A percentile compares a stretch with the other conserved stretches of the same genome.
Evolutionary conservation across 2,329 filamentous ascomycete genomes (phyloP).

Genomic region (Nothomitra cinnamomea): DNA sequence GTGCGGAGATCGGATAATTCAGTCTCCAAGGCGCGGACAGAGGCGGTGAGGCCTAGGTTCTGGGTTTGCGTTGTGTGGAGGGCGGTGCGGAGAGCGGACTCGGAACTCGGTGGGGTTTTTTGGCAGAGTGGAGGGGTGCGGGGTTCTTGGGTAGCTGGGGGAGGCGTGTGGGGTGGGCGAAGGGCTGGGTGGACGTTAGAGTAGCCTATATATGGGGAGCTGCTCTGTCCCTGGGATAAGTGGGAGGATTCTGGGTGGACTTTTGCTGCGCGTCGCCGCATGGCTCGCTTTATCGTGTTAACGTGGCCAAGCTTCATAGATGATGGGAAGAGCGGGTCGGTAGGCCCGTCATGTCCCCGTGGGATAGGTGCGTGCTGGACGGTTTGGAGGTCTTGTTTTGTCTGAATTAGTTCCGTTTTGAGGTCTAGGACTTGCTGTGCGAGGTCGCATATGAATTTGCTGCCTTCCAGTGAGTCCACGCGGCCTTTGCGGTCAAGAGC

Average conservation of each 20-base stretch:
- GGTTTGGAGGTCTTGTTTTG: background rate
- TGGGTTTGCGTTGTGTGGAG: too few relatives aligned
- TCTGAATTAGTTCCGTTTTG: constrained; percentile 1
- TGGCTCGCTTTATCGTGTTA: constrained; percentile 1
- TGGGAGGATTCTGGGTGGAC: background rate
- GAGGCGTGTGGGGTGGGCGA: too few relatives aligned
- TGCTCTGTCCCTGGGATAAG: background rate
- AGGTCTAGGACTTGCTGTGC: background rate
- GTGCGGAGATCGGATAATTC: constrained; percentile 19
- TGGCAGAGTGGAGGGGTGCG: too few relatives aligned
- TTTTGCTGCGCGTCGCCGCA: constrained; percentile 3
- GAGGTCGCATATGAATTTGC: constrained; percentile 1
- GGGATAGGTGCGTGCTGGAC: background rate
- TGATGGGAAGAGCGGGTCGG: background rate
- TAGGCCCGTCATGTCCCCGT: background rate
- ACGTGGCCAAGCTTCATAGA: constrained; percentile 5
- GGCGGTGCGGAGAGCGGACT: background rate
- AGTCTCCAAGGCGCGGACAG: constrained; percentile 8
- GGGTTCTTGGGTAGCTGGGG: too few relatives aligned
- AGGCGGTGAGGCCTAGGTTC: background rate
- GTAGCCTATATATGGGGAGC: too few relatives aligned
- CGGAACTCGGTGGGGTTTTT: too few relatives aligned
- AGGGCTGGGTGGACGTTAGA: too few relatives aligned
- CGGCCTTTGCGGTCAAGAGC: background rate
- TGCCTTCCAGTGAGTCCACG: background rate